These are phyloP conservation scores for Garcia nutans DNA, from an alignment of 345 rosid genomes.

Conservation along the genomic window DNA sequence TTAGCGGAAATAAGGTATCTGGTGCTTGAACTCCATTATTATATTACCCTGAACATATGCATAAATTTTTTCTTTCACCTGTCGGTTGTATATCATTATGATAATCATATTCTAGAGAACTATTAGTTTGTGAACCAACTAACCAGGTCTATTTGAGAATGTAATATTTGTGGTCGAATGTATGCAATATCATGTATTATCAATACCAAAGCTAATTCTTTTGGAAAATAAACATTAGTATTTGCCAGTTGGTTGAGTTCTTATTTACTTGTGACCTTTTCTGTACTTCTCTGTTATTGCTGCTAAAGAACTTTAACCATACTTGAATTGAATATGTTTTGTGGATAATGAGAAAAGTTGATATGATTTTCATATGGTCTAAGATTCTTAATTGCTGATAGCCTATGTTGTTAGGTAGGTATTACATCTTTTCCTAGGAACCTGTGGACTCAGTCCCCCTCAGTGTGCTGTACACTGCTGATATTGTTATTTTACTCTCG, in stretches of 20 bases:
- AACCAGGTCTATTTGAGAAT: not conserved
- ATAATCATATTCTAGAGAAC: not conserved
- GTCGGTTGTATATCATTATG: not conserved
- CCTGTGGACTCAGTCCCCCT: conserved; percentile 2
- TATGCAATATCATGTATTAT: not conserved
- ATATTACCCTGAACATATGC: not conserved
- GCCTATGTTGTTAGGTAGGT: not conserved
- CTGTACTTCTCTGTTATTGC: not conserved
- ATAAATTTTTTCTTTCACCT: not conserved
- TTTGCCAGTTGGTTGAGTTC: not conserved
- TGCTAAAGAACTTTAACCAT: not conserved
- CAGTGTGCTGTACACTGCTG: not conserved
- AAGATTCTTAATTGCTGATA: not conserved
- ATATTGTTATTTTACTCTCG: not conserved
- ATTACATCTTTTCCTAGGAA: not conserved
- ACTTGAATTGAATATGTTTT: not conserved
- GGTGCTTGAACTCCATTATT: no score
- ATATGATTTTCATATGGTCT: not conserved
- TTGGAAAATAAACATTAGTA: not conserved
- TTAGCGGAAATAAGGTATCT: not conserved
- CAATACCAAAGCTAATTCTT: not conserved
- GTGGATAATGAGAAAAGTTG: not conserved
- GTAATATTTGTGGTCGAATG: not conserved
- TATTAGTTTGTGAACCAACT: not conserved
- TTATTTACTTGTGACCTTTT: not conserved